Percentiles rank a stretch among this genome's conserved stretches.
Evolutionary conservation across 306 rosid genomes (phyloP).

Genomic region (Medicago arabica): DNA sequence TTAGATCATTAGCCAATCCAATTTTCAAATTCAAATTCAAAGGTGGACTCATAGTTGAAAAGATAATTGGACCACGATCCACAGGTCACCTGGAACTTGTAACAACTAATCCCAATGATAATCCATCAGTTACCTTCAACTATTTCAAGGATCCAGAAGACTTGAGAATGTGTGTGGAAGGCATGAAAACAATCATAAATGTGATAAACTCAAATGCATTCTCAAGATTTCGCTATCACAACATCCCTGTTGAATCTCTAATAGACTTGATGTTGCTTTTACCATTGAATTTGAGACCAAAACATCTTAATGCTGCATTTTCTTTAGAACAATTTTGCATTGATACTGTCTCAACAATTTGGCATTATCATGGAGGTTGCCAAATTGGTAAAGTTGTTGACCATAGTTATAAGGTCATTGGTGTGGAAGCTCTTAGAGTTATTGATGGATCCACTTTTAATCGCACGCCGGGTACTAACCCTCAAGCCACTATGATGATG

Average conservation of each 20-base stretch:
- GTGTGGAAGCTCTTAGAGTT: slow-evolving; percentile 70
- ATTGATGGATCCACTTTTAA: slow-evolving; percentile 84
- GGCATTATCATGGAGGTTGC: slow-evolving; percentile 92
- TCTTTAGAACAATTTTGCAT: slow-evolving; percentile 73
- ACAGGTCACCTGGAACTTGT: slow-evolving; percentile 61
- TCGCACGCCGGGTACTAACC: slow-evolving; percentile 72
- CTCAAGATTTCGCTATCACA: slow-evolving; percentile 56
- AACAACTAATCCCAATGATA: slow-evolving; percentile 62
- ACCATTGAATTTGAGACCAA: slow-evolving; percentile 66
- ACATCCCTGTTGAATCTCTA: slow-evolving; percentile 46
- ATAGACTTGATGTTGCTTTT: slow-evolving; percentile 50
- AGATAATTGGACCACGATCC: slow-evolving; percentile 68
- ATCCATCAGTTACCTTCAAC: slow-evolving; percentile 75
- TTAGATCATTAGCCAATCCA: slow-evolving; percentile 35
- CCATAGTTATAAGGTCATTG: slow-evolving; percentile 59
- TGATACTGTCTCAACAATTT: slow-evolving; percentile 76
- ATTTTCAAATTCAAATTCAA: slow-evolving; percentile 53
- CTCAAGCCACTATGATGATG: slow-evolving; percentile 90
- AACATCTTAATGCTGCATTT: slow-evolving; percentile 49
- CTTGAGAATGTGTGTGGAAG: slow-evolving; percentile 62
- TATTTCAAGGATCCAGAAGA: slow-evolving; percentile 79
- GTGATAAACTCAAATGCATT: slow-evolving; percentile 66
- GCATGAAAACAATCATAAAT: slow-evolving; percentile 64
- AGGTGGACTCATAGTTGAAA: slow-evolving; percentile 75
- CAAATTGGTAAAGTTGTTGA: slow-evolving; percentile 71